These are phyloP conservation scores for Wickerhamiella bombiphila DNA, from an alignment of 805 yeast genomes.

Conservation along the genomic window DNA sequence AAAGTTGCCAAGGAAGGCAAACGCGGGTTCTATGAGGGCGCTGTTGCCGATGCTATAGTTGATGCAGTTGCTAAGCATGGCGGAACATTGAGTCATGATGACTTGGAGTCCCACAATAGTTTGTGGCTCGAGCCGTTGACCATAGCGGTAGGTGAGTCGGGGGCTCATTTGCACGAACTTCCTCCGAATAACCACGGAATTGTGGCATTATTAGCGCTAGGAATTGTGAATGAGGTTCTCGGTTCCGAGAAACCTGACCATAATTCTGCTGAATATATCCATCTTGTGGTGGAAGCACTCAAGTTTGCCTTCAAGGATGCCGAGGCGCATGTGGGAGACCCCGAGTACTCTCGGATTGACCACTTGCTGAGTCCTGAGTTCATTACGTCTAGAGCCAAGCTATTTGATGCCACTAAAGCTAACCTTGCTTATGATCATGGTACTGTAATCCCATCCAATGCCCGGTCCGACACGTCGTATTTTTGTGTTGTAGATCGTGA, in stretches of 20 bases:
- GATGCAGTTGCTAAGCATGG: constrained; percentile 37
- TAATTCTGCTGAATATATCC: constrained; percentile 58
- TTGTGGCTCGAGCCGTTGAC: constrained; percentile 52
- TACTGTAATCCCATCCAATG: constrained; percentile 24
- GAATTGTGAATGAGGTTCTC: constrained; percentile 42
- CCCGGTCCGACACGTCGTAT: constrained; percentile 61
- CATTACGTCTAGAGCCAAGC: constrained; percentile 34
- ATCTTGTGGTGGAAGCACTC: constrained; percentile 52
- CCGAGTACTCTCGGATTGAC: constrained; percentile 19
- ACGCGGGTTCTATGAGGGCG: constrained; percentile 55
- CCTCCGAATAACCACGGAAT: constrained; percentile 80
- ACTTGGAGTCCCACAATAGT: constrained; percentile 42
- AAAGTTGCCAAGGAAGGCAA: constrained; percentile 42
- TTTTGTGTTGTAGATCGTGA: constrained; percentile 47
- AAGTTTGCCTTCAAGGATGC: constrained; percentile 63
- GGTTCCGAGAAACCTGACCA: constrained; percentile 30
- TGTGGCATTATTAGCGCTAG: constrained; percentile 58
- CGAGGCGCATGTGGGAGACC: constrained; percentile 59
- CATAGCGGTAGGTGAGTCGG: constrained; percentile 29
- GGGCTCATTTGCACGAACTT: constrained; percentile 55
- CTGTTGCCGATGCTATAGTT: constrained; percentile 52
- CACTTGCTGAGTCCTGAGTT: constrained; percentile 35
- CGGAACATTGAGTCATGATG: constrained; percentile 42
- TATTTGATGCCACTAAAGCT: constrained; percentile 30
- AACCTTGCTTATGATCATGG: constrained; percentile 33